A percentile compares a stretch with the other conserved stretches of the same genome.
Evolutionary conservation across 129 eudicot genomes (phyloP).

Genomic region (Mikania micrantha): DNA sequence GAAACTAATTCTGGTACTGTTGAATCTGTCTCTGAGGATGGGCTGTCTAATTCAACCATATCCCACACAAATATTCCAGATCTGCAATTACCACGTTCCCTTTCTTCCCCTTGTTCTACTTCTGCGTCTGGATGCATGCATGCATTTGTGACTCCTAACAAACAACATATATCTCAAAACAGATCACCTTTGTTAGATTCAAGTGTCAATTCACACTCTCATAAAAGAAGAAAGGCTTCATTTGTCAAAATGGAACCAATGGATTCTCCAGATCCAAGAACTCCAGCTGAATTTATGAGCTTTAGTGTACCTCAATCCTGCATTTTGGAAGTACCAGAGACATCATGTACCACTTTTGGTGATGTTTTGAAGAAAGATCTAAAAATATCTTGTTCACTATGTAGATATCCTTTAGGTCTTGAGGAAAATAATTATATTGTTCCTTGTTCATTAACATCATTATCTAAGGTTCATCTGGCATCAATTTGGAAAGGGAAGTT

Average conservation of each 20-base stretch:
- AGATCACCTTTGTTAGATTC: constrained; percentile 32
- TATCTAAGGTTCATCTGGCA: constrained; percentile 47
- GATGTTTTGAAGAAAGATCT: constrained; percentile 33
- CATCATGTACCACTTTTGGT: constrained; percentile 29
- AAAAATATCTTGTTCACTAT: constrained; percentile 52
- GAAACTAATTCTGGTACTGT: constrained; percentile 14
- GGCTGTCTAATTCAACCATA: constrained; percentile 37
- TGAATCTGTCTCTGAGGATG: constrained; percentile 39
- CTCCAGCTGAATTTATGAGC: constrained; percentile 25
- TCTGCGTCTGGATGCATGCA: constrained; percentile 24
- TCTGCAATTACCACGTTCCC: constrained; percentile 17
- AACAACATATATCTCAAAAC: constrained; percentile 21
- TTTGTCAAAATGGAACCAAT: constrained; percentile 25
- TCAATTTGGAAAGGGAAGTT: constrained; percentile 40
- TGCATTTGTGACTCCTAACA: constrained; percentile 47
- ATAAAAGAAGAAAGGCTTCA: constrained; percentile 51
- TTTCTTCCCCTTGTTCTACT: constrained; percentile 20
- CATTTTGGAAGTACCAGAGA: constrained; percentile 13
- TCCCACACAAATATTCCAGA: constrained; percentile 34
- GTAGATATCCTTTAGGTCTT: constrained; percentile 68
- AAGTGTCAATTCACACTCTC: constrained; percentile 56
- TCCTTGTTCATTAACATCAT: constrained; percentile 40
- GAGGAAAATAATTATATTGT: constrained; percentile 44
- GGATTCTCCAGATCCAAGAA: constrained; percentile 26
- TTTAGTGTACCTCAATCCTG: constrained; percentile 14